Evolutionary conservation across 2,329 filamentous ascomycete species (phyloP), one percentile per base, ranked within the genome.

Genomic region (Macrophomina tecta): DNA sequence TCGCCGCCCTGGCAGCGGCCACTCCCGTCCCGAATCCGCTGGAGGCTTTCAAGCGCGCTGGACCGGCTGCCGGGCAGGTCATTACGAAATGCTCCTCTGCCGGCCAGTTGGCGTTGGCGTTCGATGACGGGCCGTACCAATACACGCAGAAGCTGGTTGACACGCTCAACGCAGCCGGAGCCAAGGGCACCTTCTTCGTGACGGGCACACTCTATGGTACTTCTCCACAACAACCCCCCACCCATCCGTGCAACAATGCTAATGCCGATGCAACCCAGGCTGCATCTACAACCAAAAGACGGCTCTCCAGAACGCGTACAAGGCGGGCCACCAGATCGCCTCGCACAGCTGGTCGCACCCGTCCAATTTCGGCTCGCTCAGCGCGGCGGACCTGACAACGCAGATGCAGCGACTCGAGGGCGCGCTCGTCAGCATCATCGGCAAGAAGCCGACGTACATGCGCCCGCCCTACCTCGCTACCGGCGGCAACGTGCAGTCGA

Each of bases 361-460:
- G 1, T 69, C 70, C 23, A 76, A 76, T 70, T 74, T 78, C 56
- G 74, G 74, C 65, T 74, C 72, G 23, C 52, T 78, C 58, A 76
- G 74, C 1, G 64, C 71, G 16, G 65, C 68, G 28, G 74, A 75
- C 49, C 69, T 78, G 1, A 77, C 72, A 4, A 69, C 67, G 8
- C 72, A 78, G 68, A 78, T 78, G 76, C 67, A 70, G 34, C 70
- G 71, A 49, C 69, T 78, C 11, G 76, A 78, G 58, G 71, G 70
- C n/a, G 76, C 76, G 2, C 70, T 77, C 40, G 69, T 74, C 67
- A 77, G 76, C 70, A 77, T 78, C 67, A 77, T 77, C 63, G 76
- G 76, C 66, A 71, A 72, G 18, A 76, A 76, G 67, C 76, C 76
- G 3, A 78, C 76, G 0, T 78, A 78, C 70, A 77, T 77, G 76